Evolutionary conservation across 2,329 filamentous ascomycete genomes (phyloP), one percentile per base, ranked within the genome.

Genomic region (Calonectria multiphialidica): DNA sequence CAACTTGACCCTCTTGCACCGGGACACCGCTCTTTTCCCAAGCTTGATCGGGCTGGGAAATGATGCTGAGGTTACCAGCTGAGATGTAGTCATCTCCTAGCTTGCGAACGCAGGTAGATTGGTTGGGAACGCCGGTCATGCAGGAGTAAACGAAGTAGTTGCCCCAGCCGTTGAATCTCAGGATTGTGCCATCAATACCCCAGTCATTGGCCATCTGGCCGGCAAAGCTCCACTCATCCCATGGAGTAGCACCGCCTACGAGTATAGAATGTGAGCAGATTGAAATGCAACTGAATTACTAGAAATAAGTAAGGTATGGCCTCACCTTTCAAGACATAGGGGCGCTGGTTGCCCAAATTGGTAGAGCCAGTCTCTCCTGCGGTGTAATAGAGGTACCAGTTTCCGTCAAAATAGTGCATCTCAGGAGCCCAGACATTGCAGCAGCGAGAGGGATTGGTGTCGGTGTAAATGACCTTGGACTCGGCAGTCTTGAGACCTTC

Each of bases 381-480:
- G 0, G 88, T 88, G 77, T 90, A 91, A 81, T 91, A 91, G 45
- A 91, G 85, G 69, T 89, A 90, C 89, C 89, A 87, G 21, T 67
- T 76, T 16, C 81, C 82, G n/a, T 86, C 83, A 9, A 90, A 77
- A 68, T 86, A 87, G 75, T 90, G 89, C 0, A 90, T 81, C 75
- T 90, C 89, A 0, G 89, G 89, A 0, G 90, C 89, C 89, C 89
- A 91, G 44, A 91, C 86, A 66, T 90, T 90, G 78, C 88, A 88
- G 79, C 87, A 88, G 18, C 88, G 83, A 5, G 81, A 82, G 2
- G 88, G 77, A 18, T 85, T 86, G 5, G 79, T 81, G 68, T 88
- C 87, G 0, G 83, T 84, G 82, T 88, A 91, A 33, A 91, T 87
- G 3, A 83, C 77, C 73, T 88, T 89, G 23, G 84, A 86, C 44